Evolutionary conservation across 371 early-diverging fungal species (phyloP), one percentile per base, ranked within the genome.

Genomic region (Nosema bombycis): DNA sequence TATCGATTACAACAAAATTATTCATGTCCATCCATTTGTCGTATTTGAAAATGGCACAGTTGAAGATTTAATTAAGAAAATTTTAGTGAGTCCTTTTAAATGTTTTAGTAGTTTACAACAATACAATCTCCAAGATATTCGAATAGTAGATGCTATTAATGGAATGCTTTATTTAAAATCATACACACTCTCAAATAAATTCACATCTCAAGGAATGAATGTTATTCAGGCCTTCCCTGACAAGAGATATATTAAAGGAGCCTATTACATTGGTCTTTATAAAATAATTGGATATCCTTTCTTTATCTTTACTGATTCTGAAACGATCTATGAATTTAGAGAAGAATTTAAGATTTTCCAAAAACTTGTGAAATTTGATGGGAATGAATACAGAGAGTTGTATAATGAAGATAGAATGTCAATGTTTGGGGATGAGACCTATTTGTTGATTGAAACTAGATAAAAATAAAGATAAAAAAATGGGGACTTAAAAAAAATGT

Each of bases 181-280:
- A 26, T 77, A 61, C 37, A n/a, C 24, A 1, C 1, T 63, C 10
- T 29, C 33, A 14, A 70, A 77, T 32, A 60, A 46, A 28, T 77
- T 77, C 38, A 77, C 71, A 18, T 38, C 70, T 29, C 38, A 77
- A 55, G 77, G 77, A 55, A 77, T 77, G 77, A 65, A 66, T 54
- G 57, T 77, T 29, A 57, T 75, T 28, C 75, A 75, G 56, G 23
- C 29, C 0, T 75, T 75, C 57, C 21, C 37, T n/a, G 28, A 28
- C 21, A 61, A 36, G 28, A 66, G 56, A 18, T 57, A 56, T 18
- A 34, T 75, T 28, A 75, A 75, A 28, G 58, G 55, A 15, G 75
- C 75, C 15, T 75, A 75, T 38, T 75, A 63, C 30, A 75, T 15
- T 2, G 75, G 75, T 18, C 65, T 56, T 28, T 75, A 75, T 32